Percentiles rank a stretch among this genome's conserved stretches.
These are phyloP conservation scores for Ceratocystis albifundus DNA, from an alignment of 2,329 filamentous ascomycete species.

Conservation along the genomic window DNA sequence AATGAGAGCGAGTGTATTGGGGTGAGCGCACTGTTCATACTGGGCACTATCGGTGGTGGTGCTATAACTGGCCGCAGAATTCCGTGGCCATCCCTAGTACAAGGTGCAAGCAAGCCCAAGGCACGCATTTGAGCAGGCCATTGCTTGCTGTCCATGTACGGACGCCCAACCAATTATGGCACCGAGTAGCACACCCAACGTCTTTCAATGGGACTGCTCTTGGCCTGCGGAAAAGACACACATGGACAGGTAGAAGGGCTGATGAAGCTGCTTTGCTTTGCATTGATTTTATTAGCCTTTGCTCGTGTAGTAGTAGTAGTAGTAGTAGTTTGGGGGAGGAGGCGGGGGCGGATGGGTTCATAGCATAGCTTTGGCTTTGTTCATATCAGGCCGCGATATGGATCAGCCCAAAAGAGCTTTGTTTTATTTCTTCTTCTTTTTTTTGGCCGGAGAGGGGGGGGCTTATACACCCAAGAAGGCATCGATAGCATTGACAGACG, in stretches of 20 bases:
- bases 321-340: neutral
- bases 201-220: neutral
- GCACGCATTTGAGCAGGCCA: neutral
- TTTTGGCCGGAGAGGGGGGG: too few species aligned
- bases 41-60: neutral
- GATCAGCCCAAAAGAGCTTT: neutral
- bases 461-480: too few species aligned
- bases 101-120: neutral
- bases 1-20: neutral
- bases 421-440: too few species aligned
- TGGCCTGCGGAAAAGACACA: too few species aligned
- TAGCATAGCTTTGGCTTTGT: too few species aligned
- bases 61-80: neutral
- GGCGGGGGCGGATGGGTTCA: too few species aligned
- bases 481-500: too few species aligned
- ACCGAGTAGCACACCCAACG: neutral
- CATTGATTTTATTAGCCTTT: neutral
- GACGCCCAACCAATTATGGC: conserved; percentile 3
- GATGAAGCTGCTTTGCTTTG: neutral
- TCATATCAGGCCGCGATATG: neutral
- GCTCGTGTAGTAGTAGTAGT: neutral
- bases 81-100: neutral
- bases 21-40: neutral
- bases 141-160: neutral
- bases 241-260: neutral